Evolutionary conservation across 306 rosid species (phyloP), one percentile per base, ranked within the genome.

Genomic region (Arachis hypogaea): DNA sequence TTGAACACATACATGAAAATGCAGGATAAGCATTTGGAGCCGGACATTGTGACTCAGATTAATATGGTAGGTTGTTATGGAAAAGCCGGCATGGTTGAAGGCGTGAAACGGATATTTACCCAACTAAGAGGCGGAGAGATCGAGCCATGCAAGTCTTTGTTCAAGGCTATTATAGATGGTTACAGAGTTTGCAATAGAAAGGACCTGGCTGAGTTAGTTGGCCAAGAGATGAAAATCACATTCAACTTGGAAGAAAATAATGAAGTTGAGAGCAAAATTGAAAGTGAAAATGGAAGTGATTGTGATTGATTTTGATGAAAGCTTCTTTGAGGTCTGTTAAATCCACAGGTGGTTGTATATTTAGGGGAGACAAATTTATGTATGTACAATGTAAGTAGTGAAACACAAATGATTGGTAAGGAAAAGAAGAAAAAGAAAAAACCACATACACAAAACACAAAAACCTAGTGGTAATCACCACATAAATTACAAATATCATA

Each of bases 81-180:
- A 76, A 86, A 82, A 80, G 93, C 96, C 47, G 89, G 95, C 69
- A 85, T 94, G 92, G 61, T 94, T 54, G 93, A 85, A 85, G 98
- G 97, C 16, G 88, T 91, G 78, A 91, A 85, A 86, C 77, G 92
- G 67, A 75, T 94, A 60, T 87, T 87, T 80, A 77, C 88, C 81
- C 90, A 78, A 61, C 63, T 94, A 45, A 87, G 88, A 77, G 81
- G 77, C 51, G 95, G 84, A 75, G 86, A 91, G 74, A 84, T 88
- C 1, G 85, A 84, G 71, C 86, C 81, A 2, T 85, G 77, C 59
- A 72, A 77, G 45, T 85, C 98, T 36, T 82, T 94, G 88, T 85
- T 81, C 82, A 80, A 81, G 81, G 95, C 93, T 45, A 85, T 94
- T 16, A 82, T 81, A 69, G 79, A 82, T 73, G 96, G 95, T 7